Conservation (phyloP, 805 yeast genomes). For the Schwanniomyces sp. region DNA sequence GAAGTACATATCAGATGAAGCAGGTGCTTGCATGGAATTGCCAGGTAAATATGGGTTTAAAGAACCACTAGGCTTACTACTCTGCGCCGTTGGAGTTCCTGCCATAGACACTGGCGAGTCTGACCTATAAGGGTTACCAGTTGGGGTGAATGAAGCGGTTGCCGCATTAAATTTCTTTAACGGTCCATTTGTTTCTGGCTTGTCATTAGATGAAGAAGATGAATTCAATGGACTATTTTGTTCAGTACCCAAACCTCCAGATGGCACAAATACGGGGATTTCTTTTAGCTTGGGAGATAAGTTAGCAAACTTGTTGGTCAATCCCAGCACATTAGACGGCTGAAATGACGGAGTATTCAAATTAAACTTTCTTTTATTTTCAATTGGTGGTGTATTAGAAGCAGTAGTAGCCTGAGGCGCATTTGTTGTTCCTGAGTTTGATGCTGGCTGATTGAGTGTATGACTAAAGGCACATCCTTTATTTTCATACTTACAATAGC, state of each 20-base stretch:
- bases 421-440: conserved; percentile 6
- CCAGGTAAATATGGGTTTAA: conserved; percentile 23
- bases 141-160: conserved; percentile 42
- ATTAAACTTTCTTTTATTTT: conserved; percentile 35
- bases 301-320: conserved; percentile 38
- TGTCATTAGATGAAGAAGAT: conserved; percentile 1
- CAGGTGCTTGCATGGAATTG: conserved; percentile 10
- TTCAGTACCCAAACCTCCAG: conserved; percentile 11
- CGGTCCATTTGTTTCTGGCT: conserved; percentile 2
- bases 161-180: conserved; percentile 33
- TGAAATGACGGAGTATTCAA: conserved; percentile 45
- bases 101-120: conserved; percentile 13
- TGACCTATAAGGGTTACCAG: conserved; percentile 14
- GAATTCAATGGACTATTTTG: not conserved
- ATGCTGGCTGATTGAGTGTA: conserved; percentile 33
- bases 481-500: conserved; percentile 82
- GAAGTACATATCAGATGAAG: conserved; percentile 19
- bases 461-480: conserved; percentile 86
- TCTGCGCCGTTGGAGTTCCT: conserved; percentile 1
- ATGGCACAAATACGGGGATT: conserved; percentile 51
- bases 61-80: not conserved
- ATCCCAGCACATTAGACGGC: conserved; percentile 29
- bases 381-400: conserved; percentile 5
- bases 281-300: conserved; percentile 50
- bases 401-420: not conserved